phyloP scores from a whole-genome alignment of 2,329 filamentous ascomycete species.

The Epichloe baconii region DNA sequence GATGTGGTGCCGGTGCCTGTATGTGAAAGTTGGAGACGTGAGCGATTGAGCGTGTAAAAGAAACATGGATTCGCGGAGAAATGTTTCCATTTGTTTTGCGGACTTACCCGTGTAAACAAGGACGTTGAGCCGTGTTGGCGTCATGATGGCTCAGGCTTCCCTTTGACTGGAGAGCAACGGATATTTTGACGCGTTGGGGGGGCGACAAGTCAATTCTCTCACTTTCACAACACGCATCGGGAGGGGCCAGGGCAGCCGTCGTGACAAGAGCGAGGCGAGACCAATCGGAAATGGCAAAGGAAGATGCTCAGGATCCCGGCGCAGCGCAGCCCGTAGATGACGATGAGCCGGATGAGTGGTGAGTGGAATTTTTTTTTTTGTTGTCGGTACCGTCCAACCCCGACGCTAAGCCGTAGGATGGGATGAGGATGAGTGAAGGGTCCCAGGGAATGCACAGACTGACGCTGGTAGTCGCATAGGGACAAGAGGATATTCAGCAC shows the following conservation, averaged over 20 bases:
- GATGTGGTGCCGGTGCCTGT: slow-evolving; percentile 72
- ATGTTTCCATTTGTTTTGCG: background rate
- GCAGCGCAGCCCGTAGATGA: slow-evolving; percentile 28
- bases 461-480: slow-evolving; percentile 37
- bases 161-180: too few species aligned
- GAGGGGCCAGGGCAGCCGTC: background rate
- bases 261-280: slow-evolving; percentile 1
- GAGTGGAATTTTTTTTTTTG: slow-evolving; percentile 17
- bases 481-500: slow-evolving; percentile 97
- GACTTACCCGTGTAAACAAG: slow-evolving; percentile 75
- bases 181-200: too few species aligned
- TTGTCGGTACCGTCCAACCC: slow-evolving; percentile 5
- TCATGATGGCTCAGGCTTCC: slow-evolving; percentile 32
- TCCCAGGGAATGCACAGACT: background rate
- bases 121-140: slow-evolving; percentile 67
- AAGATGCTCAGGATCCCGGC: slow-evolving; percentile 29
- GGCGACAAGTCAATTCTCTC: slow-evolving; percentile 1
- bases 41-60: background rate
- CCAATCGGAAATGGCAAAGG: slow-evolving; percentile 32
- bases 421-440: too few species aligned
- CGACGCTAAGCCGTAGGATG: slow-evolving; percentile 13
- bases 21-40: slow-evolving; percentile 7
- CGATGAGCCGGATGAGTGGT: slow-evolving; percentile 96
- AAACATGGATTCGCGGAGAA: background rate
- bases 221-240: background rate